Evolutionary conservation across 1,284 basidiomycete species (phyloP), one percentile per base, ranked within the genome.

Genomic region (Pyrrhoderma noxium): DNA sequence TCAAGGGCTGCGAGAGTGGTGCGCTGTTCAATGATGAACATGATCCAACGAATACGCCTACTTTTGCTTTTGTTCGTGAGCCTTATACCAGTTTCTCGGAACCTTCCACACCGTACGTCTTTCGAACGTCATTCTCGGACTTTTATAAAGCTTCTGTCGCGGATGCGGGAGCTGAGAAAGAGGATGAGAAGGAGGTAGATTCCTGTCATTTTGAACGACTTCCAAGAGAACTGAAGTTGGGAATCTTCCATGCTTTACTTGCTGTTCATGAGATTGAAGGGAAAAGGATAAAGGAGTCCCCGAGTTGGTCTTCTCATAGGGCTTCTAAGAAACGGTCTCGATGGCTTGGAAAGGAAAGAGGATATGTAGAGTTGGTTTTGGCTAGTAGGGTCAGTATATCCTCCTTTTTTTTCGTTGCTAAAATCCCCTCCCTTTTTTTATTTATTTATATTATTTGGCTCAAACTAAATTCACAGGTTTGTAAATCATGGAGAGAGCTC

Each of bases 341-440:
- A 57, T 90, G 86, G 84, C 73, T 82, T 25, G 89, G 90, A 7
- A 75, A 75, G 56, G 77, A 82, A 45, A 80, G 74, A 56, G 91
- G 83, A 1, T 65, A 87, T 50, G 70, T 82, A 57, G 91, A 94
- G 64, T 71, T 95, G 27, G 75, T 93, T 60, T 86, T 78, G 65
- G 62, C 93, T 49, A 83, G 82, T 63, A 75, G 87, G 70, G 92
- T 94, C 65, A 67, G 80, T 69, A 48, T 11, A 55, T 45, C n/a
- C n/a, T n/a, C n/a, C n/a, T n/a, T n/a, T n/a, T n/a, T n/a, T n/a
- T n/a, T n/a, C n/a, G n/a, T n/a, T n/a, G n/a, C n/a, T n/a, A n/a
- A n/a, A n/a, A n/a, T 62, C 61, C 58, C 47, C 57, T 62, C 51
- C 62, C 47, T 56, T 51, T 39, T 31, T 27, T 43, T 18, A 45